These are phyloP conservation scores for Aureobasidium melanogenum DNA, from an alignment of 2,329 filamentous ascomycete genomes.

Conservation along the genomic window DNA sequence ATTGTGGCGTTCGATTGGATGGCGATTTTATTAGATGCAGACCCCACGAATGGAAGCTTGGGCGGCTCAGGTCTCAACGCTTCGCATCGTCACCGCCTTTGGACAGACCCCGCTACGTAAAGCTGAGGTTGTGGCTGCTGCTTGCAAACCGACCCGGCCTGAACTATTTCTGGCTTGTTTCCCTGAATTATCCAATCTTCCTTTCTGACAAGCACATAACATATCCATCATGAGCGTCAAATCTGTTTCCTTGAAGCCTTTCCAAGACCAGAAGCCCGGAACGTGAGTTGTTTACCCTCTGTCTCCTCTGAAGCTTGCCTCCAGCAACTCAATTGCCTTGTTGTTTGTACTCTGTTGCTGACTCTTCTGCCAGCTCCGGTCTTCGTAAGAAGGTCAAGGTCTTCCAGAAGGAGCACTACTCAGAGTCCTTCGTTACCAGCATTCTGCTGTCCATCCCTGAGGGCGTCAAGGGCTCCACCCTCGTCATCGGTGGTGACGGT, in stretches of 20 bases:
- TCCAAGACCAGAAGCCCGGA: constrained; percentile 96
- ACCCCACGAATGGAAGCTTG: neutral
- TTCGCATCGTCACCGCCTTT: neutral
- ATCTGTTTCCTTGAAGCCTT: constrained; percentile 75
- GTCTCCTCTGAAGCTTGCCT: neutral
- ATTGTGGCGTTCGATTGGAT: neutral
- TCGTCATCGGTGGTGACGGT: constrained; percentile 96
- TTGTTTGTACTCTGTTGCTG: neutral
- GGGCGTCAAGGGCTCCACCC: constrained; percentile 75
- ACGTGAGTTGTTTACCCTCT: constrained; percentile 59
- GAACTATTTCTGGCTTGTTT: neutral
- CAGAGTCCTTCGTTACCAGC: constrained; percentile 88
- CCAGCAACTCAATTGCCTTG: neutral
- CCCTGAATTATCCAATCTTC: neutral
- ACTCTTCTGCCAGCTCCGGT: constrained; percentile 60
- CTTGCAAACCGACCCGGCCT: neutral
- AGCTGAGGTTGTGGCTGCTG: neutral
- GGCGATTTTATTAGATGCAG: neutral
- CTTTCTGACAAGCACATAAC: constrained; percentile 1
- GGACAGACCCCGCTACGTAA: constrained; percentile 1
- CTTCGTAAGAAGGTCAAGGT: constrained; percentile 98
- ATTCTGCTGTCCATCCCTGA: constrained; percentile 96
- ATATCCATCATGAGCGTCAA: constrained; percentile 56
- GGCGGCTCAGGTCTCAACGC: constrained; percentile 7
- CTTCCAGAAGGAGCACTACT: constrained; percentile 93